Evolutionary conservation across 169 alveolate genomes (phyloP), one percentile per base, ranked within the genome.

Genomic region (Eimeria falciformis): DNA sequence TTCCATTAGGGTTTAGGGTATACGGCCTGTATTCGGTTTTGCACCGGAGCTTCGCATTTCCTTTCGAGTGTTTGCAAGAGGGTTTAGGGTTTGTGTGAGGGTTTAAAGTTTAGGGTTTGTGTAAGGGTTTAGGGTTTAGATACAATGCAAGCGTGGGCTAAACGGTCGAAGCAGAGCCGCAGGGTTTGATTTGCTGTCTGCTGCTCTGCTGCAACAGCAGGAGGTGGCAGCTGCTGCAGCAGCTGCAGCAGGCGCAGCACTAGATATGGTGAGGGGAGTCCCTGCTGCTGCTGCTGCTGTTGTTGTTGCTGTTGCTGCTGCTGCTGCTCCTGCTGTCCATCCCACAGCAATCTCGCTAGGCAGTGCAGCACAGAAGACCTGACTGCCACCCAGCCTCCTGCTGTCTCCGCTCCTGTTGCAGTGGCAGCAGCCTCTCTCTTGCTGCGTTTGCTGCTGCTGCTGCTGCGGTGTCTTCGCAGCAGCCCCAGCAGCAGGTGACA

Each of bases 291-390:
- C 27, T 58, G 71, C 18, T 58, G 71, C 71, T 58, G 71, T 27
- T 50, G 58, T 14, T 50, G 58, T 14, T 50, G 58, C 71, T 58
- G 71, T 21, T 58, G 71, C 71, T 58, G 33, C 27, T 58, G 71
- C 18, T 58, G 71, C 71, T 58, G 71, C 58, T 50, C 14, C 58
- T 7, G 58, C 21, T 7, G 21, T 14, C 14, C 58, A 50, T 50
- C 58, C 58, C 58, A 50, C 7, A 50, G 58, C 58, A 50, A 9
- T 27, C 71, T 58, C 29, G 71, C 18, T 14, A 58, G 71, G 27
- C 71, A 58, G 71, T 58, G 71, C 71, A 58, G 71, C 71, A 58
- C 71, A 21, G 71, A 58, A 58, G 71, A 58, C 71, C 71, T 7
- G 71, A 58, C 71, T 14, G 71, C 71, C 5, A 14, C 71, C 71